Base-by-base conservation (phyloP, 768 basidiomycete genomes). In the Serendipita sp. region DNA sequence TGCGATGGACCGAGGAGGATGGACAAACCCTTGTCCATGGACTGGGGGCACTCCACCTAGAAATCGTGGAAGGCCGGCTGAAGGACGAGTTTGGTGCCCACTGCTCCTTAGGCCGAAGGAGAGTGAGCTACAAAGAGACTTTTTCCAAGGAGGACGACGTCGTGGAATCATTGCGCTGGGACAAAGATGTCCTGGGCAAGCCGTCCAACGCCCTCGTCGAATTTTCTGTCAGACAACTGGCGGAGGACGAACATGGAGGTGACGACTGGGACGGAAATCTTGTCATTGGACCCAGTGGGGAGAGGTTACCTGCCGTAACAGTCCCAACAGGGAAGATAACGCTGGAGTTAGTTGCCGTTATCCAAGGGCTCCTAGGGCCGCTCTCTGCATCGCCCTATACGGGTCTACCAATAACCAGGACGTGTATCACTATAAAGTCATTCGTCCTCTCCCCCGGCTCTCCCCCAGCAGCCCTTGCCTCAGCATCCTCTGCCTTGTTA, bases 1-100 rank as follows among this genome's bases (percentile, higher is more conserved):
- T 91, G 30, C 84, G 91, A 20, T 76, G 84, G 31, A 74, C 76
- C 2, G 66, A 65, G 20, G 84, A 88, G 62, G 90, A 93, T 66
- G 90, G 89, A 0, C 90, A 93, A 68, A 75, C 90, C 34, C 78
- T 93, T 31, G 78, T 90, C 0, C 88, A 92, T 66, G 90, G 90
- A 1, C 81, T 93, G 43, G 90, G 90, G 14, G 82, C 86, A 31
- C 78, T 93, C 13, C 90, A 93, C 69, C 79, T 93, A n/a, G 90
- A 93, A 71, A 91, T 93, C 62, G 78, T 91, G 9, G 88, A 89
- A 72, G 81, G 83, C n/a, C 79, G 91, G 44, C 75, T 93, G 28
- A 78, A 76, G 61, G 83, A 88, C 62, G 90, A 92, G 72, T 93
- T 86, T 85, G 78, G 81, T 33, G 87, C 75, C 33, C 77, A 80